Percentiles rank a stretch among this genome's conserved stretches.
phyloP scores from a whole-genome alignment of 345 rosid genomes.

The Camelina sativa region DNA sequence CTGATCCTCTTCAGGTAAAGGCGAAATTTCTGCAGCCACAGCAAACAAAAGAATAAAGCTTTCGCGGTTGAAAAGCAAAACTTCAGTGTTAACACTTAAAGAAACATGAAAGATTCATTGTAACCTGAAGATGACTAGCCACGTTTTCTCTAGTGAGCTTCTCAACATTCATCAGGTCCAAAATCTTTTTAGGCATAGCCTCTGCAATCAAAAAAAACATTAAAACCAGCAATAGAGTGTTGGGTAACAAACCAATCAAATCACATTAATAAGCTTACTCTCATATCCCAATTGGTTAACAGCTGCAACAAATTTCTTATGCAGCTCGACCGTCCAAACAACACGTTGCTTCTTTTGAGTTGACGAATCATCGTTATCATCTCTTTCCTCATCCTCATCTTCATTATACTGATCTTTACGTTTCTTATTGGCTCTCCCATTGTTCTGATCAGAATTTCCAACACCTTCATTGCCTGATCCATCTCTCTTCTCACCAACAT shows the following conservation, averaged over 20 bases:
- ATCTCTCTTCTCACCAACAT: constrained; percentile 48
- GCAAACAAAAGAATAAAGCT: constrained; percentile 32
- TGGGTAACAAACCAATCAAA: constrained; percentile 2
- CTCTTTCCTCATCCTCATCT: constrained; percentile 70
- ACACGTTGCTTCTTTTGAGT: constrained; percentile 87
- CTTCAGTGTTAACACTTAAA: neutral
- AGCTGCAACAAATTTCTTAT: constrained; percentile 79
- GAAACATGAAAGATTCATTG: neutral
- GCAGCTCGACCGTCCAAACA: constrained; percentile 86
- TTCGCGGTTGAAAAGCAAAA: neutral
- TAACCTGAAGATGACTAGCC: constrained; percentile 95
- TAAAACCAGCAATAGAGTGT: constrained; percentile 9
- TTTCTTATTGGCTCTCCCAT: constrained; percentile 61
- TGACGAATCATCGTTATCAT: constrained; percentile 66
- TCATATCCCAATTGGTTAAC: constrained; percentile 89
- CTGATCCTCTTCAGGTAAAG: constrained; percentile 78
- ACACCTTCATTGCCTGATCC: constrained; percentile 45
- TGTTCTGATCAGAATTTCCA: constrained; percentile 55
- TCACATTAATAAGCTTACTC: constrained; percentile 57
- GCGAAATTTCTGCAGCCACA: constrained; percentile 70
- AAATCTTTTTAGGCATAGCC: constrained; percentile 96
- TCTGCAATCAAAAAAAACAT: constrained; percentile 53
- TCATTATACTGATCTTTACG: constrained; percentile 73
- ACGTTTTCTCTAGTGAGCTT: constrained; percentile 91
- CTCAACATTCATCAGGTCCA: constrained; percentile 90